phyloP scores from a whole-genome alignment of 2,329 filamentous ascomycete species.

The Phaeosphaeriaceae sp. region DNA sequence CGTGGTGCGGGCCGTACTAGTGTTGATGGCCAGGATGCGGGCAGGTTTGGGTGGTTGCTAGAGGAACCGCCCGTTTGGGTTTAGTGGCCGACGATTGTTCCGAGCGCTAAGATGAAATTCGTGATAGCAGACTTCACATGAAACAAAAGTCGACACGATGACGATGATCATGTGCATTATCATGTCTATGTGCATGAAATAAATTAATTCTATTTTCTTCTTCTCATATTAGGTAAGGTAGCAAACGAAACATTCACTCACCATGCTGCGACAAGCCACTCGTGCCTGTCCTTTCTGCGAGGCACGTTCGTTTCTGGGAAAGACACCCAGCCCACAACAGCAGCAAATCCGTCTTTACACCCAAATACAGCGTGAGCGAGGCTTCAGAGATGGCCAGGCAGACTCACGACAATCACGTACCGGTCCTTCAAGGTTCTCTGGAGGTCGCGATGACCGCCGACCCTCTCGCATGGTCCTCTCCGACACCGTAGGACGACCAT shows the following conservation, averaged over 20 bases:
- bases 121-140: no score
- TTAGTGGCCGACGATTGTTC: background rate
- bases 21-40: constrained; percentile 35
- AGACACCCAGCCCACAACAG: constrained; percentile 30
- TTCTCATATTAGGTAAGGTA: no score
- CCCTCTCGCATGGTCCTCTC: constrained; percentile 60
- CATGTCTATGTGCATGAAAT: no score
- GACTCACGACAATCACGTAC: constrained; percentile 4
- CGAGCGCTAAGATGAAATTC: no score
- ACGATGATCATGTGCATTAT: no score
- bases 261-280: constrained; percentile 39
- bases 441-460: constrained; percentile 44
- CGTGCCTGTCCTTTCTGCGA: constrained; percentile 54
- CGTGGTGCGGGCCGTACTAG: constrained; percentile 24
- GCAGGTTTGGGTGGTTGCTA: constrained; percentile 24
- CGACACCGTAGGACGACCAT: constrained; percentile 36
- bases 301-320: constrained; percentile 33
- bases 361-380: constrained; percentile 23
- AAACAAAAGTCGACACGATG: no score
- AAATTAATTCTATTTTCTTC: no score
- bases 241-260: no score
- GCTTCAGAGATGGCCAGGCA: constrained; percentile 8
- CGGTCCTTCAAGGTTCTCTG: constrained; percentile 13
- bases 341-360: constrained; percentile 47
- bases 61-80: constrained; percentile 19